A percentile compares a stretch with the other conserved stretches of the same genome.
These are phyloP conservation scores for Ceratobasidium sp. DNA, from an alignment of 1,284 basidiomycete species.

Conservation along the genomic window DNA sequence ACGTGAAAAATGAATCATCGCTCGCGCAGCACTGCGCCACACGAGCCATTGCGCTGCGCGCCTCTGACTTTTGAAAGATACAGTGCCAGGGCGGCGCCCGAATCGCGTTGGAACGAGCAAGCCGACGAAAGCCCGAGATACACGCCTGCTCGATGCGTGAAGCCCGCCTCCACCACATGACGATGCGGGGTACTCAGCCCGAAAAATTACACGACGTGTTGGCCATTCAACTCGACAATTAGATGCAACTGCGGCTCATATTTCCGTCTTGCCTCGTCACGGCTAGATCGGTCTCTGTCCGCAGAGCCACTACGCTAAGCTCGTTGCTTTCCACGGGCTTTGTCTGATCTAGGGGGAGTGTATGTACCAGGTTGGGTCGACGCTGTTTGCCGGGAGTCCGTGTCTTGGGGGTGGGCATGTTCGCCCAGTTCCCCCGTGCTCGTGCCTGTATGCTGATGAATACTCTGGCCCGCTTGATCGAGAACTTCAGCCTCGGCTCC, in stretches of 20 bases:
- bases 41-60: no score
- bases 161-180: constrained; percentile 8
- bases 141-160: neutral
- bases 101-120: no score
- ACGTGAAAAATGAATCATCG: no score
- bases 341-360: constrained; percentile 37
- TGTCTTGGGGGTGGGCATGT: constrained; percentile 1
- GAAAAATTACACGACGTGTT: constrained; percentile 1
- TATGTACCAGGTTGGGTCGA: neutral
- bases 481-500: neutral
- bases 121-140: constrained; percentile 21
- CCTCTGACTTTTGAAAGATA: no score
- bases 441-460: neutral
- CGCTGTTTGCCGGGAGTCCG: neutral
- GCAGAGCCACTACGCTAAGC: constrained; percentile 42
- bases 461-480: neutral
- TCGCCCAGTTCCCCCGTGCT: neutral
- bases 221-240: constrained; percentile 21
- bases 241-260: neutral
- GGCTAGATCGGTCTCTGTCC: constrained; percentile 29
- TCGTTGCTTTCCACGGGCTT: constrained; percentile 42
- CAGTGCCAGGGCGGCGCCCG: no score
- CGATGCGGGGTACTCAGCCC: constrained; percentile 26
- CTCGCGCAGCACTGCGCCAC: no score
- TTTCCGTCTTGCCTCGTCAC: constrained; percentile 17